A percentile compares a stretch with the other conserved stretches of the same genome.
phyloP scores from a whole-genome alignment of 164 flowering plant species.

The Malania oleifera region DNA sequence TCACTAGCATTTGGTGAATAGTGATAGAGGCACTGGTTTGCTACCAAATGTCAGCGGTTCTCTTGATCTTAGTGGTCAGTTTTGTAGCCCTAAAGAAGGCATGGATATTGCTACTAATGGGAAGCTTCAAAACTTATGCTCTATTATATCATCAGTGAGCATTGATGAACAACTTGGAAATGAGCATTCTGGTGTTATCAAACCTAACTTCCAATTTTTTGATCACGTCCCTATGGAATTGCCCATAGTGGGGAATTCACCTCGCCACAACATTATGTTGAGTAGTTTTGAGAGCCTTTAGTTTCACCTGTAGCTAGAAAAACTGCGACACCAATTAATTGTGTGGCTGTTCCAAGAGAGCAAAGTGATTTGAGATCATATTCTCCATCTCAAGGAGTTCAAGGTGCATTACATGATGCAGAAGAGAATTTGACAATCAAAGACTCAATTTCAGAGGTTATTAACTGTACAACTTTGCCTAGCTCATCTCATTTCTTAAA shows the following conservation, averaged over 20 bases:
- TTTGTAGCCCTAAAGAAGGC: conserved; percentile 14
- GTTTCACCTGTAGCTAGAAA: conserved; percentile 11
- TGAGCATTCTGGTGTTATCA: conserved; percentile 19
- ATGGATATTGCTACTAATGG: conserved; percentile 13
- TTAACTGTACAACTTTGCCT: conserved; percentile 14
- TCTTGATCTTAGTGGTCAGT: conserved; percentile 8
- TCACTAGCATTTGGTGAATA: conserved; percentile 13
- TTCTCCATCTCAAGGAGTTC: conserved; percentile 11
- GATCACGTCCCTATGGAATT: conserved; percentile 16
- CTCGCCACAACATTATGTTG: conserved; percentile 14
- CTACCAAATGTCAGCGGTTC: conserved; percentile 11
- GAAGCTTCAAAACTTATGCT: conserved; percentile 20
- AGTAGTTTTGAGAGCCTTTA: conserved; percentile 20
- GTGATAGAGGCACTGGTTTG: conserved; percentile 4
- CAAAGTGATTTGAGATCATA: conserved; percentile 20
- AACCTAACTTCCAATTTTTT: conserved; percentile 12
- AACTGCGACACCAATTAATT: conserved; percentile 9
- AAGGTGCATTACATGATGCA: conserved; percentile 18
- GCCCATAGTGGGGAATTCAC: conserved; percentile 10
- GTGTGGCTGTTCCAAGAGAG: conserved; percentile 11
- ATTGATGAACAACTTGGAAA: conserved; percentile 17
- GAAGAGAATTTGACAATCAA: conserved; percentile 55
- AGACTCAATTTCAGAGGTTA: conserved; percentile 45
- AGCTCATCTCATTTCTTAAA: too few species aligned
- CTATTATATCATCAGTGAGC: conserved; percentile 25